Percentiles rank a stretch among this genome's conserved stretches.
Conservation (phyloP, 2,329 filamentous ascomycete species). For the Penicillium sumatraense region DNA sequence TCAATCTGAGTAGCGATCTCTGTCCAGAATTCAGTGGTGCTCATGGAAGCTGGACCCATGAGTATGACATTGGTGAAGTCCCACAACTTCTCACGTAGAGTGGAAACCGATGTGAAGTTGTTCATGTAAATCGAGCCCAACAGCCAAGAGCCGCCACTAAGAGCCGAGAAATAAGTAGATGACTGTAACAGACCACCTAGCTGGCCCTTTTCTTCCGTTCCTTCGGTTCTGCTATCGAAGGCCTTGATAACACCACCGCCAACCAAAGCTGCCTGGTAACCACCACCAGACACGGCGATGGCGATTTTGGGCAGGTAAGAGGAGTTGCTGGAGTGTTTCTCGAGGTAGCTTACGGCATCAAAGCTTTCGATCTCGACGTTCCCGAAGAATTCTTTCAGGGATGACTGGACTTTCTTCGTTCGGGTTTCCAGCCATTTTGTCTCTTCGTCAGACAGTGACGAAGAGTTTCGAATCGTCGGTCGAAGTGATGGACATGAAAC, state of each 20-base stretch:
- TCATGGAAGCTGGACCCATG: slow-evolving; percentile 23
- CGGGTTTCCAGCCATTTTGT: too few relatives aligned
- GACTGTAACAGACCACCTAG: slow-evolving; percentile 73
- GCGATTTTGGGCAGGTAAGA: slow-evolving; percentile 21
- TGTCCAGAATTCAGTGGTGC: slow-evolving; percentile 63
- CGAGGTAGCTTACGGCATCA: slow-evolving; percentile 73
- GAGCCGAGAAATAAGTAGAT: slow-evolving; percentile 76
- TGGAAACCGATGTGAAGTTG: slow-evolving; percentile 73
- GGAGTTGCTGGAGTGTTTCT: slow-evolving; percentile 43
- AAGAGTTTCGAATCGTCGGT: too few relatives aligned
- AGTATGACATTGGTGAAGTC: slow-evolving; percentile 46
- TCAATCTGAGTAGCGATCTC: slow-evolving; percentile 63
- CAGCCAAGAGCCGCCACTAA: slow-evolving; percentile 83
- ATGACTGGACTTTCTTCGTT: too few relatives aligned
- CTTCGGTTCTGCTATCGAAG: slow-evolving; percentile 72
- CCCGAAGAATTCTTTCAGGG: not conserved
- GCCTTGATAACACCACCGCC: slow-evolving; percentile 78
- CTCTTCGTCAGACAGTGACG: too few relatives aligned
- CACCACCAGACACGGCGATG: slow-evolving; percentile 67
- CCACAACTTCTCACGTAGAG: slow-evolving; percentile 52
- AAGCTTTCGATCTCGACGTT: slow-evolving; percentile 56
- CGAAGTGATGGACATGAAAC: too few relatives aligned
- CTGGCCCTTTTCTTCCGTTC: slow-evolving; percentile 52
- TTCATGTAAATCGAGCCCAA: slow-evolving; percentile 76
- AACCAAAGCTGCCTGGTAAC: slow-evolving; percentile 80